Evolutionary conservation across 2,329 filamentous ascomycete species (phyloP).

Genomic region (Alternaria panax): DNA sequence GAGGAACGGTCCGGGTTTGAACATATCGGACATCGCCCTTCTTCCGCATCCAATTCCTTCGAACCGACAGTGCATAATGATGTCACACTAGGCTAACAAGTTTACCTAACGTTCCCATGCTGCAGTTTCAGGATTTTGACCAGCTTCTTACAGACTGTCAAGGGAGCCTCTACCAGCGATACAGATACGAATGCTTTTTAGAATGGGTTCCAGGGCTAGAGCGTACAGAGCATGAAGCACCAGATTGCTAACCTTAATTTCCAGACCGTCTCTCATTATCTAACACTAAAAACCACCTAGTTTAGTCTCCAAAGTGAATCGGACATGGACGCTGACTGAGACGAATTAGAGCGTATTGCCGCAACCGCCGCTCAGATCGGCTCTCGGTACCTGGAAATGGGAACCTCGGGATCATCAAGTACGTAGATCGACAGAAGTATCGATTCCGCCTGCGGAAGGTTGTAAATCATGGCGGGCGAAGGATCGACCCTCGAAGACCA

Average conservation of each 20-base stretch:
- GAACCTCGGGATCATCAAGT: neutral
- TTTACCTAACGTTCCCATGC: neutral
- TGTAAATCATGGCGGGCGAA: neutral
- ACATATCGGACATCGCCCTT: neutral
- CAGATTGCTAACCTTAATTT: neutral
- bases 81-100: neutral
- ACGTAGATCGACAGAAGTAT: neutral
- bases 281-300: neutral
- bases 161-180: neutral
- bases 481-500: neutral
- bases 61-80: neutral
- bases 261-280: neutral
- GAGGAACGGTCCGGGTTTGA: neutral
- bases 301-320: neutral
- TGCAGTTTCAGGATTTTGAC: neutral
- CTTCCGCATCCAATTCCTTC: neutral
- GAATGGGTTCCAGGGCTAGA: neutral
- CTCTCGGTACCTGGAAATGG: neutral
- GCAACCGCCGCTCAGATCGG: neutral
- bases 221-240: neutral
- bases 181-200: neutral
- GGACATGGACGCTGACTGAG: neutral
- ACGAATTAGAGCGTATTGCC: neutral
- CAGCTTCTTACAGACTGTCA: neutral
- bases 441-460: too few species aligned